These are phyloP conservation scores for Lactifluus pinguis DNA, from an alignment of 768 basidiomycete species.

Conservation along the genomic window DNA sequence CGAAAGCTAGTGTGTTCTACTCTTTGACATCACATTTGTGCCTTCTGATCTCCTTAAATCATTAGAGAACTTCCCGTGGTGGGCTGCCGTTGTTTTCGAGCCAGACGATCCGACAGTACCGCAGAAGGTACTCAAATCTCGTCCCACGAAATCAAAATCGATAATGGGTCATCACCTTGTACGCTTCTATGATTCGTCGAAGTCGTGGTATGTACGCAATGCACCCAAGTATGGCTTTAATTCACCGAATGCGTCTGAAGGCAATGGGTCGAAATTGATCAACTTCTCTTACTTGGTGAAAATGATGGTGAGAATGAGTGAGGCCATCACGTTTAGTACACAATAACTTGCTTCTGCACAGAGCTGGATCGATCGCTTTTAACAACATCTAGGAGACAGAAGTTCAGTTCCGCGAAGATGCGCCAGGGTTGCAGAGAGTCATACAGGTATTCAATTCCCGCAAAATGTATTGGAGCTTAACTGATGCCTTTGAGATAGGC, in stretches of 20 bases:
- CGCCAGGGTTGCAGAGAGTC: slow-evolving; percentile 52
- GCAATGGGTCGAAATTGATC: slow-evolving; percentile 51
- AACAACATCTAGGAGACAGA: slow-evolving; percentile 42
- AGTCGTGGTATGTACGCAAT: slow-evolving; percentile 44
- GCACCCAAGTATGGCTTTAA: not conserved
- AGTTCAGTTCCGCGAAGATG: slow-evolving; percentile 46
- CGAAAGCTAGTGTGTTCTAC: slow-evolving; percentile 51
- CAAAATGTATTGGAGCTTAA: not conserved
- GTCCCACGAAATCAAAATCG: slow-evolving; percentile 29
- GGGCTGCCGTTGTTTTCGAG: slow-evolving; percentile 73
- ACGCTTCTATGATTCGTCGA: slow-evolving; percentile 66
- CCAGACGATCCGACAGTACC: slow-evolving; percentile 46
- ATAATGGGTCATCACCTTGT: slow-evolving; percentile 50
- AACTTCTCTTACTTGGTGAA: slow-evolving; percentile 61
- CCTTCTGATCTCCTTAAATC: not conserved
- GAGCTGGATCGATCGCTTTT: slow-evolving; percentile 60
- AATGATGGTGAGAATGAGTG: slow-evolving; percentile 44
- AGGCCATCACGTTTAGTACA: not conserved
- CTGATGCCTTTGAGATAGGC: not conserved
- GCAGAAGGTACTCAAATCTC: slow-evolving; percentile 23
- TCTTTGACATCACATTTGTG: not conserved
- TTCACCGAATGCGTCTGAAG: slow-evolving; percentile 28
- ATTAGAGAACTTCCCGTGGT: slow-evolving; percentile 73
- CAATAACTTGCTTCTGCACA: slow-evolving; percentile 24
- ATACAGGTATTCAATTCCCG: slow-evolving; percentile 35